Evolutionary conservation across 129 eudicot species (phyloP), one percentile per base, ranked within the genome.

Genomic region (Ambrosia artemisiifolia): DNA sequence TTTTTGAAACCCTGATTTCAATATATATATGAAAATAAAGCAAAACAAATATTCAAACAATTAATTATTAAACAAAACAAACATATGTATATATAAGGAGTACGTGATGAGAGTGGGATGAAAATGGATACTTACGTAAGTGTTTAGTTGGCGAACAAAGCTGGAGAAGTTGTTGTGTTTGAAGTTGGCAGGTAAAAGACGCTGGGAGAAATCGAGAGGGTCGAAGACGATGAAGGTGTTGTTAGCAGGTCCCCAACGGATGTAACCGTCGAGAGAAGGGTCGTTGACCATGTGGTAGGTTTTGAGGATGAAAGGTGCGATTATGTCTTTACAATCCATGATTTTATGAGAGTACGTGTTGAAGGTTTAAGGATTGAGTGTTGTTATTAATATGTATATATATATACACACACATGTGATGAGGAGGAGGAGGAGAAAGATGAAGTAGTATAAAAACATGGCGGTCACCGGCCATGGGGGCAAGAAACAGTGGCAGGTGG

Each of bases 221-320:
- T 88, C 80, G 11, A 84, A 5, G 42, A 91, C 96, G 47, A 91
- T 70, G 78, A 91, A 91, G 65, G 88, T 88, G 40, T 88, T 91
- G 33, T 77, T 80, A 28, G 81, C 85, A 64, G 53, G 50, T 11
- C 97, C 92, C 97, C 97, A 91, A 0, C 78, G 20, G 59, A 91
- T 84, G 59, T 86, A 76, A 34, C 40, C 47, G 63, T 91, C 83
- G 13, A 88, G 78, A 5, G 81, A 16, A 0, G 90, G 84, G 54
- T 91, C 97, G 66, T 81, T 84, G 62, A 91, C 96, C 97, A 91
- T 88, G 67, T 91, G 88, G 43, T 91, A 91, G 0, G 97, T 88
- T 71, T 91, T 91, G 77, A 88, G 79, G 48, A 91, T 87, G 71
- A 91, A 91, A 50, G 92, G 95, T 10, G 97, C 88, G 34, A 91